phyloP scores from a whole-genome alignment of 1,284 basidiomycete genomes.

The Malassezia slooffiae region DNA sequence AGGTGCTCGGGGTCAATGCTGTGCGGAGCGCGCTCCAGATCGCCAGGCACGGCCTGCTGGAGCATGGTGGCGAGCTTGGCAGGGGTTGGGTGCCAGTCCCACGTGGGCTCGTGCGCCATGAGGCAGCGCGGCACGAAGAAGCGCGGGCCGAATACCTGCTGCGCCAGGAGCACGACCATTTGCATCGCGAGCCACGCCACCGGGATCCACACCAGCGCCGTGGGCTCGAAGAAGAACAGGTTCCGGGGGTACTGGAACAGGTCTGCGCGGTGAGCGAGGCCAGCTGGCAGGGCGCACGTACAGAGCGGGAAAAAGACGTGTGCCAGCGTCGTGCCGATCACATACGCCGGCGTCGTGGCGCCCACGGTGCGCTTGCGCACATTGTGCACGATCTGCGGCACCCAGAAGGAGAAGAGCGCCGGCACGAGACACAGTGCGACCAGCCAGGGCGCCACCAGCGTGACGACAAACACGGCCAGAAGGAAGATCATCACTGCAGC shows the following conservation, averaged over 20 bases:
- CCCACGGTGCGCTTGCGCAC: slow-evolving; percentile 21
- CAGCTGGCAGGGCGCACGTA: too few species aligned
- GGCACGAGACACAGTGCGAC: slow-evolving; percentile 1
- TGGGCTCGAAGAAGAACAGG: slow-evolving; percentile 33
- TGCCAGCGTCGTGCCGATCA: slow-evolving; percentile 38
- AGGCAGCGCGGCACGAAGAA: slow-evolving; percentile 10
- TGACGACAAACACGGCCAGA: background rate
- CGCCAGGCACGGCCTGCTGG: background rate
- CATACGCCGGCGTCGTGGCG: slow-evolving; percentile 28
- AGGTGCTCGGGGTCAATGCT: background rate
- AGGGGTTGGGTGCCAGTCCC: slow-evolving; percentile 42
- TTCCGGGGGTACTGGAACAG: slow-evolving; percentile 38
- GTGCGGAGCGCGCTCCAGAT: slow-evolving; percentile 13
- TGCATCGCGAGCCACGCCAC: slow-evolving; percentile 6
- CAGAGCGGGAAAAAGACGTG: slow-evolving; percentile 40
- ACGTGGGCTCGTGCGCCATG: slow-evolving; percentile 8
- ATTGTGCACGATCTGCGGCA: slow-evolving; percentile 44
- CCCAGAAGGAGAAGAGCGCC: slow-evolving; percentile 21
- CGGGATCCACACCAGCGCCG: slow-evolving; percentile 32
- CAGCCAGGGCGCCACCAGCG: slow-evolving; percentile 1
- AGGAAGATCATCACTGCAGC: background rate
- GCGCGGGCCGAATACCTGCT: slow-evolving; percentile 1
- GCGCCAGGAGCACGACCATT: slow-evolving; percentile 7
- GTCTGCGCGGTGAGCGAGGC: too few species aligned
- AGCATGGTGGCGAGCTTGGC: slow-evolving; percentile 11